These are phyloP conservation scores for Mycena amicta DNA, from an alignment of 768 basidiomycete genomes.

Conservation along the genomic window DNA sequence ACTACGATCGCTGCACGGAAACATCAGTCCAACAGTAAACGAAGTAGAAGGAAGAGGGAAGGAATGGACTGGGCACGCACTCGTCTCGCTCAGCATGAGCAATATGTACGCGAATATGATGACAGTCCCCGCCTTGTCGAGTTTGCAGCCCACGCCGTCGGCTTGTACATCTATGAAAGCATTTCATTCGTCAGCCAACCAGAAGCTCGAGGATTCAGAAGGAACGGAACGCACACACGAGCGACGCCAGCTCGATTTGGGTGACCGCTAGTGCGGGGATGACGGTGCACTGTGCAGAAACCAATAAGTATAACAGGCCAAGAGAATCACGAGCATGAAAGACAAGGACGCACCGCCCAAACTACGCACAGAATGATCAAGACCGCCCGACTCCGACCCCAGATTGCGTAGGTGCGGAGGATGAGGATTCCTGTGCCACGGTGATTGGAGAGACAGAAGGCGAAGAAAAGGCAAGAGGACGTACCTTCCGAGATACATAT, in stretches of 20 bases:
- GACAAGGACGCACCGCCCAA: conserved; percentile 20
- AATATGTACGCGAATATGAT: conserved; percentile 42
- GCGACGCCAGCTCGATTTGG: conserved; percentile 35
- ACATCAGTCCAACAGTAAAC: too few relatives aligned
- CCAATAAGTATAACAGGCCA: too few relatives aligned
- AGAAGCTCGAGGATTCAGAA: neutral
- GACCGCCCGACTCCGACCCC: conserved; percentile 40
- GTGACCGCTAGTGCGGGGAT: conserved; percentile 35
- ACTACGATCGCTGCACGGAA: conserved; percentile 42
- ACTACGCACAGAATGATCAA: conserved; percentile 34
- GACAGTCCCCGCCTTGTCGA: conserved; percentile 37
- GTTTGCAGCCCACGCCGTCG: conserved; percentile 32
- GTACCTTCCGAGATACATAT: conserved; percentile 41
- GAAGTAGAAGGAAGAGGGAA: neutral
- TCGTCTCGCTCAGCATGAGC: conserved; percentile 42
- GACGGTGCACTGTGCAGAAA: conserved; percentile 32
- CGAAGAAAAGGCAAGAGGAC: neutral
- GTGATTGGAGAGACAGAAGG: neutral
- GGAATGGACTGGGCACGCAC: conserved; percentile 22
- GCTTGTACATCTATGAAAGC: conserved; percentile 22
- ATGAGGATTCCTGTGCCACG: conserved; percentile 36
- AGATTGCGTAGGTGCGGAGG: conserved; percentile 48
- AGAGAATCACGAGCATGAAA: too few relatives aligned
- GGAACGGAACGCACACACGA: conserved; percentile 32
- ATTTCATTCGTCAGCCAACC: neutral